Base-by-base conservation (phyloP, 164 flowering plant genomes). In the Tinospora cordifolia region DNA sequence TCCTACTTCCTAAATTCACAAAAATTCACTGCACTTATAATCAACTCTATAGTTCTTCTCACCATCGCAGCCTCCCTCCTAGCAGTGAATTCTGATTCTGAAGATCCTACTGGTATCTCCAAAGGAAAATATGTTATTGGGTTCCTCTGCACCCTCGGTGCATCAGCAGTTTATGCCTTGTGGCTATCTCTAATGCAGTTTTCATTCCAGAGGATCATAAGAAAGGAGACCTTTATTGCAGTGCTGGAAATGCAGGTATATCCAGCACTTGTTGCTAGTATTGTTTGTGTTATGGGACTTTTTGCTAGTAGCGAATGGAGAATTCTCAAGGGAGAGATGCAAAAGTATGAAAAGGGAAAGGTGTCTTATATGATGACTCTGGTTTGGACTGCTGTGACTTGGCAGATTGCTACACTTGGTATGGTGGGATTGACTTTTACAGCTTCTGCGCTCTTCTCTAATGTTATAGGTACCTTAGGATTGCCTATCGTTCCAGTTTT, bases 231-330 rank as follows among this genome's bases (percentile, higher is more conserved):
- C 3, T 62, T 76, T 44, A 65, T 77, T 12, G 65, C 51, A 8
- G 69, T 76, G n/a, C 41, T 79, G n/a, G 46, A 73, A 58, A 69
- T 80, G 71, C 80, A 75, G 68, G 49, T 80, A 26, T 77, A 63
- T 27, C 46, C 78, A 4, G 68, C 80, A 3, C 9, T 73, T 12
- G 76, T 80, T 51, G 77, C 83, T 0, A 70, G 77, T 0, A 38
- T 59, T 63, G 78, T 36, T 19, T 72, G 75, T 40, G 27, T 72
- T 6, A 69, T 75, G 14, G 80, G 80, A 3, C 74, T 80, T 19
- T 80, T 80, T 49, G 74, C 73, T 14, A 75, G 79, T 63, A 79
- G 76, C 3, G 83, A 80, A 26, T 77, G 73, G 80, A 72, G 49
- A 21, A 10, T 1, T 11, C 59, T 77, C 71, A 64, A 30, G 36